Percentiles rank a stretch among this genome's conserved stretches.
These are phyloP conservation scores for Acrocalymma vagum DNA, from an alignment of 2,329 filamentous ascomycete genomes.

Conservation along the genomic window DNA sequence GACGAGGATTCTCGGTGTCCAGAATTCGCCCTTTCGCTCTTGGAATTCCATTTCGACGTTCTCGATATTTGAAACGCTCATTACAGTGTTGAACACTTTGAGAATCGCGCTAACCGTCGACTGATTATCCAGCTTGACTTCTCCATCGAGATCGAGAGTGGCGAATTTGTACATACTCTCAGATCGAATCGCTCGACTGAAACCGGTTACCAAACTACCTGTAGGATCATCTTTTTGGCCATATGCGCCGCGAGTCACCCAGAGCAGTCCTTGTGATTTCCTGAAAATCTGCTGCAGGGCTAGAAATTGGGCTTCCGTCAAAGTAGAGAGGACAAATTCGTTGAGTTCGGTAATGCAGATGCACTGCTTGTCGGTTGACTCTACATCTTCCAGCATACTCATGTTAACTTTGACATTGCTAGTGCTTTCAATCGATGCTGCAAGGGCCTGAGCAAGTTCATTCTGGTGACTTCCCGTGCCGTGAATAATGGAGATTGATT, in stretches of 20 bases:
- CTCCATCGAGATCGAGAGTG: slow-evolving; percentile 24
- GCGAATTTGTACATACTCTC: slow-evolving; percentile 21
- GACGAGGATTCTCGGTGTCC: slow-evolving; percentile 24
- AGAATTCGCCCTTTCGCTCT: slow-evolving; percentile 22
- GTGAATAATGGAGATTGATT: slow-evolving; percentile 25
- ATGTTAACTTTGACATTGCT: slow-evolving; percentile 11
- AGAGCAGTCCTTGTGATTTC: slow-evolving; percentile 21
- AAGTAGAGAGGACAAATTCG: slow-evolving; percentile 11
- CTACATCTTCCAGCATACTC: slow-evolving; percentile 13
- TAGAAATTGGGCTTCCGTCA: slow-evolving; percentile 6
- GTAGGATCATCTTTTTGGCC: slow-evolving; percentile 15
- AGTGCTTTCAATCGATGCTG: slow-evolving; percentile 12
- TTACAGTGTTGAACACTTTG: slow-evolving; percentile 16
- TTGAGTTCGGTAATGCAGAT: slow-evolving; percentile 25
- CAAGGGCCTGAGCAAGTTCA: slow-evolving; percentile 21
- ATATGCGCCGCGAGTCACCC: slow-evolving; percentile 26
- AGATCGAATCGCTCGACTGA: slow-evolving; percentile 11
- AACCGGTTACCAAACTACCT: slow-evolving; percentile 14
- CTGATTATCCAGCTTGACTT: slow-evolving; percentile 9
- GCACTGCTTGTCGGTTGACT: slow-evolving; percentile 23
- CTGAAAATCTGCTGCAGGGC: slow-evolving; percentile 15
- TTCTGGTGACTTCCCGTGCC: slow-evolving; percentile 16
- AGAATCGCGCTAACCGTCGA: slow-evolving; percentile 16
- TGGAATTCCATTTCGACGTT: slow-evolving; percentile 25
- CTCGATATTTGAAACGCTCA: slow-evolving; percentile 4